These are phyloP conservation scores for Phytophthora ramorum DNA, from an alignment of 352 stramenopile genomes.

Conservation along the genomic window DNA sequence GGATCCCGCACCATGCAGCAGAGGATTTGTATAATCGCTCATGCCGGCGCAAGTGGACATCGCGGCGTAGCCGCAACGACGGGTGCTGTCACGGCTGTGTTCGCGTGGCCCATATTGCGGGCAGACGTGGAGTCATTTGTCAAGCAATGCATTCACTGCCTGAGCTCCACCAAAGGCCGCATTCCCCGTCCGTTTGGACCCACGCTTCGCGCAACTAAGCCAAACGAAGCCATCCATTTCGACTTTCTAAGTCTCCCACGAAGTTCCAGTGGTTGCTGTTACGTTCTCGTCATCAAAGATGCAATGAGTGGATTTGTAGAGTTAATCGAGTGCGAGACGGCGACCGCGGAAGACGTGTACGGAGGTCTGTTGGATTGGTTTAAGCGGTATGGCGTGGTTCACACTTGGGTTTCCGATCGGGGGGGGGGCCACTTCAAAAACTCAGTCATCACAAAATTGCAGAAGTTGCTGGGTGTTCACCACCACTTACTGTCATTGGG, in stretches of 20 bases:
- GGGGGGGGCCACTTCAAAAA: slow-evolving; percentile 45
- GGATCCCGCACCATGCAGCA: too few relatives aligned
- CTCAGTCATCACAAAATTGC: slow-evolving; percentile 25
- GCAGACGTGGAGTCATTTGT: neutral
- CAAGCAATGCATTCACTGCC: neutral
- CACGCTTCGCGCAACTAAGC: slow-evolving; percentile 32
- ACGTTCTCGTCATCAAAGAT: slow-evolving; percentile 45
- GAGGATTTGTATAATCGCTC: too few relatives aligned
- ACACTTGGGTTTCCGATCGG: slow-evolving; percentile 34
- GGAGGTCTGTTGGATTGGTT: slow-evolving; percentile 27
- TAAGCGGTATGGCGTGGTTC: slow-evolving; percentile 1
- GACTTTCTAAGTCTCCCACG: slow-evolving; percentile 35
- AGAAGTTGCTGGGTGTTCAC: neutral
- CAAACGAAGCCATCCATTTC: slow-evolving; percentile 49
- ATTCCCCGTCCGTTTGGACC: slow-evolving; percentile 18
- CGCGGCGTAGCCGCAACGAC: too few relatives aligned
- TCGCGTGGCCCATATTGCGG: too few relatives aligned
- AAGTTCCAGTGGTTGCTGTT: neutral
- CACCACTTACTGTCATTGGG: neutral
- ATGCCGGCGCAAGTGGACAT: too few relatives aligned
- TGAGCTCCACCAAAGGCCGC: neutral
- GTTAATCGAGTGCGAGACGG: slow-evolving; percentile 20
- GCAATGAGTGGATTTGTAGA: slow-evolving; percentile 38
- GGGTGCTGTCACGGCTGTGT: too few relatives aligned
- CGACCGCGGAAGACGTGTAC: neutral